phyloP scores from a whole-genome alignment of 495 filamentous ascomycete genomes.

The Aspergillus heteromorphus region DNA sequence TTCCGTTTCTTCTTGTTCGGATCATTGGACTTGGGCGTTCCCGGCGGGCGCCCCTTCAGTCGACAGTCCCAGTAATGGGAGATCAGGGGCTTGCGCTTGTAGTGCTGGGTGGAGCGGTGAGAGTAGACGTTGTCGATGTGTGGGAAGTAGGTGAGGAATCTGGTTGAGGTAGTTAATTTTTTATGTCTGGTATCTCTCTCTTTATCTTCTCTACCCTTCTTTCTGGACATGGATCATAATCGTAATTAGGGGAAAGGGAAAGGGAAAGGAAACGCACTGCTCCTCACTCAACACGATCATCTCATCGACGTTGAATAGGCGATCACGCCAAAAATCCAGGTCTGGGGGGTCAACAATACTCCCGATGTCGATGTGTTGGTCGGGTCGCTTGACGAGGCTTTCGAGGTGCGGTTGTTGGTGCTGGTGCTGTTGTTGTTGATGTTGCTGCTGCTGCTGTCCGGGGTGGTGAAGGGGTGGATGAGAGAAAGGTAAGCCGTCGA shows the following conservation, averaged over 20 bases:
- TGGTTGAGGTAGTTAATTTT: constrained; percentile 21
- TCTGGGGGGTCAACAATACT: constrained; percentile 61
- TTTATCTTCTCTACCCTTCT: too few species aligned
- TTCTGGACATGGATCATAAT: neutral
- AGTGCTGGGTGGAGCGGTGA: constrained; percentile 79
- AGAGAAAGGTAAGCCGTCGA: neutral
- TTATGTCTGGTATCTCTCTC: too few species aligned
- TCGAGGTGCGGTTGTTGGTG: constrained; percentile 10
- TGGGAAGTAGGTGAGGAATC: constrained; percentile 83
- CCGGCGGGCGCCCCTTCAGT: constrained; percentile 77
- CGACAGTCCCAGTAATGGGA: constrained; percentile 91
- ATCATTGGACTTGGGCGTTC: constrained; percentile 78
- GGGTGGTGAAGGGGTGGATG: neutral
- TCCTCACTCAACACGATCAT: constrained; percentile 71
- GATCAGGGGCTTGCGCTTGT: constrained; percentile 78
- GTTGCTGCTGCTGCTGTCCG: constrained; percentile 15
- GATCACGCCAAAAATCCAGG: constrained; percentile 67
- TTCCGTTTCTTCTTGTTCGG: constrained; percentile 88
- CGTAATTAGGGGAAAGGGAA: neutral
- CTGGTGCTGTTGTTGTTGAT: constrained; percentile 1
- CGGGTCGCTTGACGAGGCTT: constrained; percentile 7
- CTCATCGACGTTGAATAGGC: constrained; percentile 72
- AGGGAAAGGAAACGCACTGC: constrained; percentile 51
- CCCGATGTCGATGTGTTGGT: constrained; percentile 6
- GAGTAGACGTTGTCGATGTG: constrained; percentile 92